Percentiles rank a stretch among this genome's conserved stretches.
phyloP scores from a whole-genome alignment of 768 basidiomycete genomes.

The Russula brevipes region DNA sequence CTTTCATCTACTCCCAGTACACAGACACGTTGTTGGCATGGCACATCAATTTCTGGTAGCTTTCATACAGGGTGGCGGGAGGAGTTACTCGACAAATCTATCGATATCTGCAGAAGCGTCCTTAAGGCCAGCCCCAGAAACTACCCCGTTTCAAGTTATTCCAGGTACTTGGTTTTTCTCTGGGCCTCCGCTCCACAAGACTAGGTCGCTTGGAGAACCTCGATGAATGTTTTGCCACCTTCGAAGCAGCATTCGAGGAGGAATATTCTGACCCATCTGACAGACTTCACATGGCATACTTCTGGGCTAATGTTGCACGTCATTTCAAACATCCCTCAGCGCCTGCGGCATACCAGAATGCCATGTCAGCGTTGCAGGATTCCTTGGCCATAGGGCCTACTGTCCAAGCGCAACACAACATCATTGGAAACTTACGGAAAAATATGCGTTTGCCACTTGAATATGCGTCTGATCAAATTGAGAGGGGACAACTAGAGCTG shows the following conservation, averaged over 20 bases:
- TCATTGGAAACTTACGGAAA: neutral
- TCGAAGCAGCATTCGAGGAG: neutral
- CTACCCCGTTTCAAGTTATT: neutral
- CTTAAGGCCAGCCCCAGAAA: neutral
- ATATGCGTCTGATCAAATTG: conserved; percentile 1
- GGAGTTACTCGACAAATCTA: conserved; percentile 1
- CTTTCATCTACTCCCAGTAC: neutral
- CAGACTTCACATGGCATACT: neutral
- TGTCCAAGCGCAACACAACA: neutral
- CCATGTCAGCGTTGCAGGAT: neutral
- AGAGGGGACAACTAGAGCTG: neutral
- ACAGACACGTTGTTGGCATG: neutral
- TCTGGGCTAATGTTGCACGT: neutral
- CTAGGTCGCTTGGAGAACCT: neutral
- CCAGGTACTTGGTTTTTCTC: neutral
- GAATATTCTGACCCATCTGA: neutral
- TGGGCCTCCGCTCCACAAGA: neutral
- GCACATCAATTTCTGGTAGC: neutral
- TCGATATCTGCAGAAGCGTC: conserved; percentile 1
- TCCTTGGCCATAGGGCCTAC: neutral
- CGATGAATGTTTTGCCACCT: neutral
- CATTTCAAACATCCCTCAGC: neutral
- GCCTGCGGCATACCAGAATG: neutral
- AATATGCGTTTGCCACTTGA: neutral
- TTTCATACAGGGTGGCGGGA: neutral